A percentile compares a stretch with the other conserved stretches of the same genome.
Conservation (phyloP, 2,329 filamentous ascomycete species). For the Alternaria ventricosa region DNA sequence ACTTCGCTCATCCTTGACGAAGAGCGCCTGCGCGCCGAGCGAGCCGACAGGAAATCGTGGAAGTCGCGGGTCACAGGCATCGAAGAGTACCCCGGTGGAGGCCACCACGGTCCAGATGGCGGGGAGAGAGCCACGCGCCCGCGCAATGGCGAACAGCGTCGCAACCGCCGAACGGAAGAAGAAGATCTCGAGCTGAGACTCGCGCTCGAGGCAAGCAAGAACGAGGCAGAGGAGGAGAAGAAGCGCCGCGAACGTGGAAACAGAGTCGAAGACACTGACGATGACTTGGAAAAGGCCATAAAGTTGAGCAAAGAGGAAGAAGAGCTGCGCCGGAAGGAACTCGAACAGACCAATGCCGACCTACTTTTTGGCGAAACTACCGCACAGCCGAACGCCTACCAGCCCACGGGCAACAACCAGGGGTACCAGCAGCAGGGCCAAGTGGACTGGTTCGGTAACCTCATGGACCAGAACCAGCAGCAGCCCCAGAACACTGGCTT, state of each 20-base stretch:
- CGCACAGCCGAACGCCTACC: slow-evolving; percentile 70
- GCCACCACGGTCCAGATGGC: slow-evolving; percentile 37
- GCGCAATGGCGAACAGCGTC: slow-evolving; percentile 42
- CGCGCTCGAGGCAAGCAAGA: slow-evolving; percentile 93
- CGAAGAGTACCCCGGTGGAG: slow-evolving; percentile 73
- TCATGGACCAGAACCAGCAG: slow-evolving; percentile 72
- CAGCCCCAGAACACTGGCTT: slow-evolving; percentile 71
- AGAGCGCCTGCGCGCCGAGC: slow-evolving; percentile 86
- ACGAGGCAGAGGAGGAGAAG: slow-evolving; percentile 89
- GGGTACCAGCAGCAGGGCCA: slow-evolving; percentile 96
- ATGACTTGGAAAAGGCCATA: slow-evolving; percentile 93
- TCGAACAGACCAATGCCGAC: slow-evolving; percentile 84
- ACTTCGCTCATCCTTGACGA: slow-evolving; percentile 92
- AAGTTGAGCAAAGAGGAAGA: slow-evolving; percentile 95
- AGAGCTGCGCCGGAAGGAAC: slow-evolving; percentile 80
- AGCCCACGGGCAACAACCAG: slow-evolving; percentile 90
- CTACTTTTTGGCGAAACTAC: slow-evolving; percentile 86
- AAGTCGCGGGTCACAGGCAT: slow-evolving; percentile 95
- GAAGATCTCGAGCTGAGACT: slow-evolving; percentile 85
- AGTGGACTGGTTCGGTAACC: slow-evolving; percentile 97
- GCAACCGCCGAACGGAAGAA: slow-evolving; percentile 72
- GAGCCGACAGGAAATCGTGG: slow-evolving; percentile 91
- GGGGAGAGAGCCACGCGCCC: slow-evolving; percentile 50
- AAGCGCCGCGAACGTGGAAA: slow-evolving; percentile 68
- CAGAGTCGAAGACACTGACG: slow-evolving; percentile 67